Percentiles rank a stretch among this genome's conserved stretches.
Evolutionary conservation across 176 grass and related monocot genomes (phyloP).

Genomic region (Carex littledalei): DNA sequence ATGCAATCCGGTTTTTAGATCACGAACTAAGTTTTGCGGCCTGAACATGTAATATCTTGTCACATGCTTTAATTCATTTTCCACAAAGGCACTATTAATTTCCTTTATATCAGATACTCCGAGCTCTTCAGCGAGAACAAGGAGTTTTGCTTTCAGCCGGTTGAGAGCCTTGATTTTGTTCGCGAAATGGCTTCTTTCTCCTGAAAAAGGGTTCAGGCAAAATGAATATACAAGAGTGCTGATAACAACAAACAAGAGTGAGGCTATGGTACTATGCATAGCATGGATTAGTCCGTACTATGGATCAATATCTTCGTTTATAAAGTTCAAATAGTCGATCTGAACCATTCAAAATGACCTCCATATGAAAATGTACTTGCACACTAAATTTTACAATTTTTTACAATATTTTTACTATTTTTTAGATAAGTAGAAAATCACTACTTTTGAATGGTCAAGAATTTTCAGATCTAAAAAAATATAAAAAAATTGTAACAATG

Average conservation of each 20-base stretch:
- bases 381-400: no score
- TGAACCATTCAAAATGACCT: no score
- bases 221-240: background rate
- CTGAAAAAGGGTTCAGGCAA: slow-evolving; percentile 27
- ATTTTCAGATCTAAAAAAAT: no score
- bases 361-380: no score
- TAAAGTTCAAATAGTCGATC: no score
- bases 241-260: background rate
- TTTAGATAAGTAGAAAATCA: no score
- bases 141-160: slow-evolving; percentile 79
- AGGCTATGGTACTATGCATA: no score
- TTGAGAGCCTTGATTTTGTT: slow-evolving; percentile 77
- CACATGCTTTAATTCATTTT: slow-evolving; percentile 30
- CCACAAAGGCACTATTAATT: slow-evolving; percentile 33
- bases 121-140: slow-evolving; percentile 47
- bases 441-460: no score
- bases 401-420: no score
- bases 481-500: no score
- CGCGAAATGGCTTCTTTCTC: slow-evolving; percentile 82
- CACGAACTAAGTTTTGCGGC: slow-evolving; percentile 59
- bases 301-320: no score
- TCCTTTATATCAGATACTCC: slow-evolving; percentile 23
- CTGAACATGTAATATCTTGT: slow-evolving; percentile 62
- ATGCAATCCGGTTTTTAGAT: slow-evolving; percentile 72
- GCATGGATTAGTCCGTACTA: no score